Conservation (phyloP, 768 basidiomycete genomes). For the Leccinellum rugosiceps region DNA sequence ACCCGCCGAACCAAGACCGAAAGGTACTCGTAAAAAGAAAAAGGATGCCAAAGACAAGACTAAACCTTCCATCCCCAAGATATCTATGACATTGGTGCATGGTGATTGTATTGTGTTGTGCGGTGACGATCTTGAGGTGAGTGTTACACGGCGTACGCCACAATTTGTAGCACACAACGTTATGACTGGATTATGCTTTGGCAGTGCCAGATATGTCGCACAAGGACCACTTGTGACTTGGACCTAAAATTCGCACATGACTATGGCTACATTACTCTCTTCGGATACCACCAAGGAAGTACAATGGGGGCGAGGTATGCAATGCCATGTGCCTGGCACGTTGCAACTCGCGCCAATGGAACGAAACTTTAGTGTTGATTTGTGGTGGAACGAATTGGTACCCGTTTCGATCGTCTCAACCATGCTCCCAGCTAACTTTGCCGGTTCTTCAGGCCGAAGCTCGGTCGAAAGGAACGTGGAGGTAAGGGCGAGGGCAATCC, state of each 20-base stretch:
- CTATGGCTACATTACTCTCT: conserved; percentile 29
- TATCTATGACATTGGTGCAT: conserved; percentile 36
- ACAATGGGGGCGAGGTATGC: conserved; percentile 45
- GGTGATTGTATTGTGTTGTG: conserved; percentile 36
- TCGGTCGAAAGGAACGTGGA: conserved; percentile 71
- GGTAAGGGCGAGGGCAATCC: conserved; percentile 42
- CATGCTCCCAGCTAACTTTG: conserved; percentile 6
- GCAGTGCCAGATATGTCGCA: conserved; percentile 29
- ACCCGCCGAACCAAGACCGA: not conserved
- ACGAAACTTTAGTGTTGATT: conserved; percentile 57
- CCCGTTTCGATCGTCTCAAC: not conserved
- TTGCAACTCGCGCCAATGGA: conserved; percentile 13
- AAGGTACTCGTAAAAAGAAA: conserved; percentile 10
- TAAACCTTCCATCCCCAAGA: conserved; percentile 14
- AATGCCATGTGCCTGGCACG: conserved; percentile 6
- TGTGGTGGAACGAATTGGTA: conserved; percentile 89
- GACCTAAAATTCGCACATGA: conserved; percentile 27
- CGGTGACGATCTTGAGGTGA: conserved; percentile 42
- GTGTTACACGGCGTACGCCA: conserved; percentile 16
- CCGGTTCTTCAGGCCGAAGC: conserved; percentile 54
- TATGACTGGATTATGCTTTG: conserved; percentile 2
- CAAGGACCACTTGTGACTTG: conserved; percentile 22
- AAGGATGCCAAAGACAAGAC: conserved; percentile 19
- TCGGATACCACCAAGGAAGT: conserved; percentile 26
- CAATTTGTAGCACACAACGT: not conserved